Percentiles rank a stretch among this genome's conserved stretches.
Evolutionary conservation across 306 rosid species (phyloP).

Genomic region (Pyrus betulifolia): DNA sequence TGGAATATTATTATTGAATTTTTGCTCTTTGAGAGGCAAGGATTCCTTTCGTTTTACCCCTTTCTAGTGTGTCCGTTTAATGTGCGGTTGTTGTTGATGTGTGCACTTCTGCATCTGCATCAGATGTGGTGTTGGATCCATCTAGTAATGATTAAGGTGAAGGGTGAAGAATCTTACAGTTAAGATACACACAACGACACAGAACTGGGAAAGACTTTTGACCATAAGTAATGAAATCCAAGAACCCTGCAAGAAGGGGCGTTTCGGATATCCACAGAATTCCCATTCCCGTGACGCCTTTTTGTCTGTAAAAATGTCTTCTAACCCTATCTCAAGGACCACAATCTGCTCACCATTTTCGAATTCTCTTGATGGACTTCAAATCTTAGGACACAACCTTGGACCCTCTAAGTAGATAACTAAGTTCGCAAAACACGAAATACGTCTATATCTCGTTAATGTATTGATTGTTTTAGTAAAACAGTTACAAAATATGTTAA

Average conservation of each 20-base stretch:
- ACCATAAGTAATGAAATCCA: not conserved
- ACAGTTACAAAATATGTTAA: not conserved
- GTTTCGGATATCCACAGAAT: constrained; percentile 9
- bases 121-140: not conserved
- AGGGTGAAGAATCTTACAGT: not conserved
- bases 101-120: too few species aligned
- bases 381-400: not conserved
- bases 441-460: not conserved
- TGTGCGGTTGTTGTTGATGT: too few species aligned
- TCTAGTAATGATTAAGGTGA: not conserved
- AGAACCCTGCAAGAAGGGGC: not conserved
- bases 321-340: constrained; percentile 13
- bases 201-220: not conserved
- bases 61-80: too few species aligned
- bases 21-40: too few species aligned
- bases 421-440: not conserved
- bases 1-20: too few species aligned
- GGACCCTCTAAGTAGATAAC: not conserved
- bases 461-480: not conserved
- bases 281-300: not conserved
- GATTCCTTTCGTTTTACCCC: too few species aligned
- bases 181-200: not conserved
- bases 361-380: not conserved
- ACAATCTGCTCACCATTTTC: not conserved
- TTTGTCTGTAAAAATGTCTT: constrained; percentile 23